These are phyloP conservation scores for Discostella stelligera DNA, from an alignment of 352 stramenopile genomes.

Conservation along the genomic window DNA sequence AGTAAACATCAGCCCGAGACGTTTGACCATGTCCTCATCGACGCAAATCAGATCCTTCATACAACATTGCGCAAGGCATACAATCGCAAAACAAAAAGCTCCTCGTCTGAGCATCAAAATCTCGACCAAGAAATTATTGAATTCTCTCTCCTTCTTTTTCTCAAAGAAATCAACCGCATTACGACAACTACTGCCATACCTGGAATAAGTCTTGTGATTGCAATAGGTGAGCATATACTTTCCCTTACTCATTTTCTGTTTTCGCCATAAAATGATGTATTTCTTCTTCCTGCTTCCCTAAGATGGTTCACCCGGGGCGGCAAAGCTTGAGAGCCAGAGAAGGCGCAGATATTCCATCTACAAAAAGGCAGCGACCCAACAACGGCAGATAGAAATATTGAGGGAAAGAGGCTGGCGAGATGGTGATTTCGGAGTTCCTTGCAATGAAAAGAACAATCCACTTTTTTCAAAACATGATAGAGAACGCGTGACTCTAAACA, in stretches of 20 bases:
- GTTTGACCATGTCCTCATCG: slow-evolving; percentile 82
- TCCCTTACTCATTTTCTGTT: neutral
- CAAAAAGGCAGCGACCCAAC: slow-evolving; percentile 47
- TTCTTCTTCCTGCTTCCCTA: too few species aligned
- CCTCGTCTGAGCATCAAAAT: slow-evolving; percentile 11
- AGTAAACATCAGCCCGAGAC: slow-evolving; percentile 32
- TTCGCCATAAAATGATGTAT: too few species aligned
- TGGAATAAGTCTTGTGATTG: slow-evolving; percentile 72
- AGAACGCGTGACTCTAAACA: slow-evolving; percentile 58
- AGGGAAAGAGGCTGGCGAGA: slow-evolving; percentile 38
- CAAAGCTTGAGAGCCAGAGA: slow-evolving; percentile 79
- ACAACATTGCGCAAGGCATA: slow-evolving; percentile 45
- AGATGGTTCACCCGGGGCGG: slow-evolving; percentile 69
- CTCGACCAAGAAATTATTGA: slow-evolving; percentile 40
- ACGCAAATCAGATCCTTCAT: slow-evolving; percentile 82
- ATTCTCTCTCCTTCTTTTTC: slow-evolving; percentile 58
- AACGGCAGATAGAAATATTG: slow-evolving; percentile 46
- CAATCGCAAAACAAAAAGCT: slow-evolving; percentile 27
- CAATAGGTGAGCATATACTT: slow-evolving; percentile 31
- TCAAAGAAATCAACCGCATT: slow-evolving; percentile 70
- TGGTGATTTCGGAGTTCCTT: slow-evolving; percentile 41
- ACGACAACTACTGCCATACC: slow-evolving; percentile 57
- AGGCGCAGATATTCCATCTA: slow-evolving; percentile 51
- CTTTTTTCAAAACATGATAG: slow-evolving; percentile 37
- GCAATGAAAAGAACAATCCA: slow-evolving; percentile 26